These are phyloP conservation scores for Pythium aphanidermatum DNA, from an alignment of 352 stramenopile species.

Conservation along the genomic window DNA sequence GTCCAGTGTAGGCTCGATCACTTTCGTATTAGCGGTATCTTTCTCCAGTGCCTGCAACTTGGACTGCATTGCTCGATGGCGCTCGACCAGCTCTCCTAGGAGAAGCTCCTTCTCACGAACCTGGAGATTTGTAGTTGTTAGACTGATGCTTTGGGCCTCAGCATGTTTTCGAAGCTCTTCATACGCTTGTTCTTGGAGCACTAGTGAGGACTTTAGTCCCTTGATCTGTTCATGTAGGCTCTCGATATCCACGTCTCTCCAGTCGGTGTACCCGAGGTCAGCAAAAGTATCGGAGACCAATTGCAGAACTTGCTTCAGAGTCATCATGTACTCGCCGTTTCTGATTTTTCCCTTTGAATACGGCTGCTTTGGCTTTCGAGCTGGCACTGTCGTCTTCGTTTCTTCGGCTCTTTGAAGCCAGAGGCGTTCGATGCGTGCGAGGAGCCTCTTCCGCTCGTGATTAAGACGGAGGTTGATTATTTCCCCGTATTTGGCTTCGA, in stretches of 20 bases:
- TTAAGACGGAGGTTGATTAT: slow-evolving; percentile 49
- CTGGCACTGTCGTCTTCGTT: background rate
- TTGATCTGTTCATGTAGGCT: slow-evolving; percentile 23
- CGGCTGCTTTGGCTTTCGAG: background rate
- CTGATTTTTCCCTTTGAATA: background rate
- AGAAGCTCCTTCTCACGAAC: slow-evolving; percentile 56
- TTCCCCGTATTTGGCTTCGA: slow-evolving; percentile 41
- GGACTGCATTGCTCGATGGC: slow-evolving; percentile 31
- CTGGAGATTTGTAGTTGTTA: slow-evolving; percentile 33
- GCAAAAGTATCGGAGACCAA: slow-evolving; percentile 37
- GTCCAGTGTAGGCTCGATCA: background rate
- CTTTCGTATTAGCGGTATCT: background rate
- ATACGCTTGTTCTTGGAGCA: slow-evolving; percentile 16
- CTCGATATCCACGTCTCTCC: slow-evolving; percentile 45
- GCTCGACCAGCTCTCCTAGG: slow-evolving; percentile 38
- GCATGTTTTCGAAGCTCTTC: slow-evolving; percentile 4
- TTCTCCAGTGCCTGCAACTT: slow-evolving; percentile 7
- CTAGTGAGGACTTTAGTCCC: slow-evolving; percentile 14
- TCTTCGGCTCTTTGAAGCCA: slow-evolving; percentile 17
- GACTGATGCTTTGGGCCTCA: slow-evolving; percentile 26
- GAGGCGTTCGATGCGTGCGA: slow-evolving; percentile 45
- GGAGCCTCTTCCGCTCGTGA: slow-evolving; percentile 45
- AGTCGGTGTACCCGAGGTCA: slow-evolving; percentile 39
- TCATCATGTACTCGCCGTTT: too few relatives aligned
- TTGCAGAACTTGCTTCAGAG: slow-evolving; percentile 15